Percentiles rank a stretch among this genome's conserved stretches.
Conservation (phyloP, 108 stramenopile genomes). For the Cyclotella distinguenda region DNA sequence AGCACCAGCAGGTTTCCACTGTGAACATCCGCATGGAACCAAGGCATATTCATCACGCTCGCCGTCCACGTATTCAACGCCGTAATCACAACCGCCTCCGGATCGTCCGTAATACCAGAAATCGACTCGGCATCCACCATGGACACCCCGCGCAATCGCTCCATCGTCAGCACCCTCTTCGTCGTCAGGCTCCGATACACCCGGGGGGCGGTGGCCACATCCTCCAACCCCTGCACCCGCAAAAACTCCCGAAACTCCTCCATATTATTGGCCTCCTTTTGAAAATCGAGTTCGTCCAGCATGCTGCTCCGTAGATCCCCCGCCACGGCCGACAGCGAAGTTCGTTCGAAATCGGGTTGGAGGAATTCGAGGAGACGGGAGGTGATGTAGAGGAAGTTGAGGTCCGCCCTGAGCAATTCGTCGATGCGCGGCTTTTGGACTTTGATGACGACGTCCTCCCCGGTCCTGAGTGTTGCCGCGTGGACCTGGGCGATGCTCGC, state of each 20-base stretch:
- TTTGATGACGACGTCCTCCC: conserved; percentile 94
- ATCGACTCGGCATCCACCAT: conserved; percentile 88
- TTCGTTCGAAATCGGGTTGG: conserved; percentile 89
- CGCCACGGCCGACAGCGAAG: conserved; percentile 80
- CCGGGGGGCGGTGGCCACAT: conserved; percentile 72
- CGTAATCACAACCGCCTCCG: conserved; percentile 83
- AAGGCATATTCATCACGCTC: conserved; percentile 86
- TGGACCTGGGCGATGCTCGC: conserved; percentile 95
- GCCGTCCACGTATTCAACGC: conserved; percentile 95
- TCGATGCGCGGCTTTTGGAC: conserved; percentile 95
- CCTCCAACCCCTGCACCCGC: conserved; percentile 55
- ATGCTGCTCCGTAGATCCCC: conserved; percentile 86
- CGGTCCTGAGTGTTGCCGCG: conserved; percentile 78
- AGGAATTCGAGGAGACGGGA: conserved; percentile 86
- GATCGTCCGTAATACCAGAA: conserved; percentile 64
- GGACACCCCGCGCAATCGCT: conserved; percentile 81
- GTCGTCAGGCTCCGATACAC: conserved; percentile 70
- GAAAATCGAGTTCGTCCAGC: conserved; percentile 94
- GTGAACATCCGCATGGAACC: conserved; percentile 98
- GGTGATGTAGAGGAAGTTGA: conserved; percentile 90
- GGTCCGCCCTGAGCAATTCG: conserved; percentile 86
- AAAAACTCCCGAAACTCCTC: conserved; percentile 89
- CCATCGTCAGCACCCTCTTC: conserved; percentile 90
- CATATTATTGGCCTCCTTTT: conserved; percentile 87
- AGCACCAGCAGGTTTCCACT: conserved; percentile 81